Percentiles rank a stretch among this genome's conserved stretches.
Conservation (phyloP, 2,329 filamentous ascomycete genomes). For the Atkinsonella texensis region DNA sequence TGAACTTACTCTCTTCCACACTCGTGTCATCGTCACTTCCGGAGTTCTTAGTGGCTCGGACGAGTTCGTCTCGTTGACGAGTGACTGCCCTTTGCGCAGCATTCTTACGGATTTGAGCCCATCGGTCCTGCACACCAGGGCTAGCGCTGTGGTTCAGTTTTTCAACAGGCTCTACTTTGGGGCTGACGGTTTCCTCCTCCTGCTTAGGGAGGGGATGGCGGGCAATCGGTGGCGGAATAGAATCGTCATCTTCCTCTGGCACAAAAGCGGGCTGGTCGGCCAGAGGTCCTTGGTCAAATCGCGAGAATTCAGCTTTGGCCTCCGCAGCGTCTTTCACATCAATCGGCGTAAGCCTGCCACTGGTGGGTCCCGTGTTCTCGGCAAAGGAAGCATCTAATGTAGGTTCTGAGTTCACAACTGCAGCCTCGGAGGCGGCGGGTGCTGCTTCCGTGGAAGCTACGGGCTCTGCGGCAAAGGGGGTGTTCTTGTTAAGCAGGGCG, state of each 20-base stretch:
- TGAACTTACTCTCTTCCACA: slow-evolving; percentile 80
- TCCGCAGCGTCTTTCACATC: slow-evolving; percentile 47
- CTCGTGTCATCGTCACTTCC: slow-evolving; percentile 80
- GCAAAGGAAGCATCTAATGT: not conserved
- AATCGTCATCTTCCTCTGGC: slow-evolving; percentile 42
- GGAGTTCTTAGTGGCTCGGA: slow-evolving; percentile 41
- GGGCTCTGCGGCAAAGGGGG: slow-evolving; percentile 15
- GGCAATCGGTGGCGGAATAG: slow-evolving; percentile 41
- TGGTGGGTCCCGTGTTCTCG: slow-evolving; percentile 10
- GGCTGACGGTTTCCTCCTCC: slow-evolving; percentile 9
- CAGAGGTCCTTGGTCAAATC: slow-evolving; percentile 83
- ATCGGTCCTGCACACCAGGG: slow-evolving; percentile 54
- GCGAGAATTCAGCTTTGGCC: slow-evolving; percentile 47
- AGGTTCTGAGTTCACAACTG: not conserved
- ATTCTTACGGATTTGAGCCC: slow-evolving; percentile 94
- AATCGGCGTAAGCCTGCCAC: slow-evolving; percentile 42
- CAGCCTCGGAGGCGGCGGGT: not conserved
- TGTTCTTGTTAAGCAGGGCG: slow-evolving; percentile 34
- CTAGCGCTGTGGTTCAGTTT: slow-evolving; percentile 22
- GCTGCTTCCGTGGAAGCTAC: not conserved
- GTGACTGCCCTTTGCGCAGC: slow-evolving; percentile 68
- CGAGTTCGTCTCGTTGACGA: slow-evolving; percentile 53
- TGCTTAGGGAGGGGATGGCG: slow-evolving; percentile 19
- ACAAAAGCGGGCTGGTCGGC: slow-evolving; percentile 76
- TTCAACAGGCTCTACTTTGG: slow-evolving; percentile 16